These are phyloP conservation scores for Fraxinus angustifolia DNA, from an alignment of 305 asterid species.

Conservation along the genomic window DNA sequence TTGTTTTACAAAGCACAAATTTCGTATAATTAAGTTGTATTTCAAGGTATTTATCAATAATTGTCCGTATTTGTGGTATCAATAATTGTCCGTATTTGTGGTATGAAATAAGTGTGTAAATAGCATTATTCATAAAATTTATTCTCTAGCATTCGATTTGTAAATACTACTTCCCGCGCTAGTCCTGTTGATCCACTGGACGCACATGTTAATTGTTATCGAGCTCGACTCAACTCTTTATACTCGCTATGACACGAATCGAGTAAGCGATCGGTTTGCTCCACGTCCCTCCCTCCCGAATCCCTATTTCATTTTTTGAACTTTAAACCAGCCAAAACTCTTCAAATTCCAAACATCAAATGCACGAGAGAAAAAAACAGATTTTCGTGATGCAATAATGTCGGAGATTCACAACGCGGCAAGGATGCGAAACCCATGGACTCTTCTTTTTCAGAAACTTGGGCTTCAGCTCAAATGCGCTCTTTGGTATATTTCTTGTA, in stretches of 20 bases:
- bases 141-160: too few species aligned
- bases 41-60: too few species aligned
- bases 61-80: too few species aligned
- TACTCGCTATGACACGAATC: not conserved
- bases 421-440: constrained; percentile 56
- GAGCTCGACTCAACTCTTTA: not conserved
- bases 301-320: not conserved
- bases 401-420: constrained; percentile 40
- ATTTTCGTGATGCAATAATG: constrained; percentile 22
- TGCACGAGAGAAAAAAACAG: not conserved
- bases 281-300: not conserved
- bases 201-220: too few species aligned
- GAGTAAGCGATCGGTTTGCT: not conserved
- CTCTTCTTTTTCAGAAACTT: constrained; percentile 69
- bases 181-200: too few species aligned
- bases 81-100: too few species aligned
- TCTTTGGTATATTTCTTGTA: constrained; percentile 39
- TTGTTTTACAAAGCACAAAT: too few species aligned
- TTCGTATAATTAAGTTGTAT: too few species aligned
- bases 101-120: too few species aligned
- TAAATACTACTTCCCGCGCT: too few species aligned
- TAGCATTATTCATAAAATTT: too few species aligned
- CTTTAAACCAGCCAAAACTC: not conserved
- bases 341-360: not conserved
- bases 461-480: constrained; percentile 82